Evolutionary conservation across 306 rosid species (phyloP).

Genomic region (Quercus wislizeni): DNA sequence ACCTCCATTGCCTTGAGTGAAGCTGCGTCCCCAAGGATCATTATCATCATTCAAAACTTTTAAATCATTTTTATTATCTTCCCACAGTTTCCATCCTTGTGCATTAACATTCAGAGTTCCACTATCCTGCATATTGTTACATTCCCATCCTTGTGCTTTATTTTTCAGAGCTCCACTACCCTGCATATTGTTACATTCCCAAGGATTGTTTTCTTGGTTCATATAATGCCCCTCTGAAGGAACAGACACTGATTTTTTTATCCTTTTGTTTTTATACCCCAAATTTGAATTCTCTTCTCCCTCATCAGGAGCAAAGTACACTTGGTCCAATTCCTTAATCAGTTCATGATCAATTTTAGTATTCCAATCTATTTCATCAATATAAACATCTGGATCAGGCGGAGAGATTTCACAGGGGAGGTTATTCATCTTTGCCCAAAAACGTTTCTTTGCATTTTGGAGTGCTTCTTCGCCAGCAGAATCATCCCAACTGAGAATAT

Average conservation of each 20-base stretch:
- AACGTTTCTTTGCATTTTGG: conserved; percentile 61
- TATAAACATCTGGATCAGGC: conserved; percentile 57
- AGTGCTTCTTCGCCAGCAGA: conserved; percentile 75
- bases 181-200: conserved; percentile 35
- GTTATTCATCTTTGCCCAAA: conserved; percentile 62
- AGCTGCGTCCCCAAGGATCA: conserved; percentile 50
- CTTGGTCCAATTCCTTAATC: conserved; percentile 58
- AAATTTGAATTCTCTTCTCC: conserved; percentile 27
- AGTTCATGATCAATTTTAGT: conserved; percentile 57
- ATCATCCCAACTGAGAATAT: conserved; percentile 65
- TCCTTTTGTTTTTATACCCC: conserved; percentile 39
- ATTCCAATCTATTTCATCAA: conserved; percentile 70
- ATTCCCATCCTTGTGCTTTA: conserved; percentile 32
- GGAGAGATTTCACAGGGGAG: conserved; percentile 34
- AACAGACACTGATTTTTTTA: conserved; percentile 29
- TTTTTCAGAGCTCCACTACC: conserved; percentile 13
- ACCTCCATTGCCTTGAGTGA: conserved; percentile 29
- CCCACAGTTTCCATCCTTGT: conserved; percentile 32
- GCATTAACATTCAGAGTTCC: conserved; percentile 16
- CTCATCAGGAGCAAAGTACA: conserved; percentile 45
- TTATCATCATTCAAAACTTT: conserved; percentile 21
- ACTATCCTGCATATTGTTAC: conserved; percentile 18
- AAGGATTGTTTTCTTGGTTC: conserved; percentile 26
- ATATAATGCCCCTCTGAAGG: conserved; percentile 21
- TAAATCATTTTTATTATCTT: conserved; percentile 13